Conservation (phyloP, 768 basidiomycete genomes). For the Hydnomerulius pinastri region DNA sequence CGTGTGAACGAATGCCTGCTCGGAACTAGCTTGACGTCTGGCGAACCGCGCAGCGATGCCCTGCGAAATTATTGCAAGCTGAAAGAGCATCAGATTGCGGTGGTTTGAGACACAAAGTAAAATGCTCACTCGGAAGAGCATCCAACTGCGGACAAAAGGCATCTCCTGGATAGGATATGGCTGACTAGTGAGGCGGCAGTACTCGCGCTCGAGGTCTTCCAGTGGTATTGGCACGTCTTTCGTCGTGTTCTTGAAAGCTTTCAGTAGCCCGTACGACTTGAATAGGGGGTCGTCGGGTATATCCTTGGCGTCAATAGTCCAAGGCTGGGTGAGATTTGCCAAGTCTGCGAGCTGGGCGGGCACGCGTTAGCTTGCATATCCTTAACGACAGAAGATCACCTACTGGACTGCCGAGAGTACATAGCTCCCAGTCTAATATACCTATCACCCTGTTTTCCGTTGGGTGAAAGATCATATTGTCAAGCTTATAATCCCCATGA, state of each 20-base stretch:
- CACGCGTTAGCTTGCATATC: background rate
- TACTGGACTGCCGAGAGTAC: conserved; percentile 91
- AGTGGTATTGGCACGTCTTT: conserved; percentile 61
- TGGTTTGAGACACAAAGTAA: background rate
- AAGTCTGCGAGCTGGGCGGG: conserved; percentile 74
- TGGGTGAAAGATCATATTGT: conserved; percentile 94
- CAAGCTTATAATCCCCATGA: conserved; percentile 98
- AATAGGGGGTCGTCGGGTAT: conserved; percentile 31
- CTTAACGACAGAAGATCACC: conserved; percentile 24
- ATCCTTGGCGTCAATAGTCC: conserved; percentile 55
- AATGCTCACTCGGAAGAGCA: conserved; percentile 69
- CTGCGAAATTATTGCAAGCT: conserved; percentile 83
- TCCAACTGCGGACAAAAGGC: conserved; percentile 83
- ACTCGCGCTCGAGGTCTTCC: conserved; percentile 80
- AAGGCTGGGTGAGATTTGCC: conserved; percentile 86
- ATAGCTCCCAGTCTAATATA: conserved; percentile 97
- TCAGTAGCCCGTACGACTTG: conserved; percentile 33
- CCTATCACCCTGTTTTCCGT: conserved; percentile 92
- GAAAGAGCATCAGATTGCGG: conserved; percentile 5
- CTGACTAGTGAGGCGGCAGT: conserved; percentile 64
- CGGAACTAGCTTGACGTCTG: conserved; percentile 86
- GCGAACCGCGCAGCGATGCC: conserved; percentile 89
- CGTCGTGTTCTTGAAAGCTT: conserved; percentile 65
- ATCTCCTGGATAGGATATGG: conserved; percentile 79
- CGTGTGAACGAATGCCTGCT: conserved; percentile 55